These are phyloP conservation scores for Sclerotinia minor DNA, from an alignment of 2,329 filamentous ascomycete species.

Conservation along the genomic window DNA sequence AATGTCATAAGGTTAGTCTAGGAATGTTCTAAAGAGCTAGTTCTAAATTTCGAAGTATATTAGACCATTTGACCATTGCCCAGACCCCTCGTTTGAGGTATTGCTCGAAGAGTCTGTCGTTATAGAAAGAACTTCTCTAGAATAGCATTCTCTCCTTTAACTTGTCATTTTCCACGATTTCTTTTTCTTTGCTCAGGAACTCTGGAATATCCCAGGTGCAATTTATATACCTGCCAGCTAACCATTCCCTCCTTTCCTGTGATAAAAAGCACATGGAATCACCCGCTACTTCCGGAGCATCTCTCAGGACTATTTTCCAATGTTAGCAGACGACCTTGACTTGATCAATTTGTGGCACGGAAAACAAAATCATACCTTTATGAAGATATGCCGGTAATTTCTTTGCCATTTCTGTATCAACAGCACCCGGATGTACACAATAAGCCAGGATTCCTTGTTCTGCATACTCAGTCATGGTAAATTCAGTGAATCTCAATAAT, in stretches of 20 bases:
- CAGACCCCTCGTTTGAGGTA: too few species aligned
- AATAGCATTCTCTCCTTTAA: constrained; percentile 41
- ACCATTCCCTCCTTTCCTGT: constrained; percentile 47
- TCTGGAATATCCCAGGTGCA: constrained; percentile 51
- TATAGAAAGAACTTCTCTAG: constrained; percentile 11
- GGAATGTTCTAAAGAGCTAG: background rate
- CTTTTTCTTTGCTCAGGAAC: constrained; percentile 45
- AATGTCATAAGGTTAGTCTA: background rate
- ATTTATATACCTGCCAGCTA: constrained; percentile 48
- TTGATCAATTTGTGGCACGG: background rate
- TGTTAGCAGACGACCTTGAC: constrained; percentile 19
- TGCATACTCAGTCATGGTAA: constrained; percentile 49
- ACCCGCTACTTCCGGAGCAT: constrained; percentile 45
- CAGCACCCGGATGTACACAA: constrained; percentile 45
- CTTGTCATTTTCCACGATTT: constrained; percentile 45
- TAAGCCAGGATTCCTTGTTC: constrained; percentile 47
- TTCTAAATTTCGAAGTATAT: background rate
- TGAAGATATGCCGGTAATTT: constrained; percentile 40
- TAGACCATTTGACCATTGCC: background rate
- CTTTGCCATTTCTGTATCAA: constrained; percentile 44
- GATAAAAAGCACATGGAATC: constrained; percentile 50
- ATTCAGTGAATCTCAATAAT: constrained; percentile 51
- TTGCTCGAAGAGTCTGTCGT: background rate
- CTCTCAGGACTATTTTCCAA: constrained; percentile 35
- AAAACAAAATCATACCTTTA: constrained; percentile 29